Evolutionary conservation across 1,139 yeast species (phyloP), one percentile per base, ranked within the genome.

Genomic region (Spathaspora sp.): DNA sequence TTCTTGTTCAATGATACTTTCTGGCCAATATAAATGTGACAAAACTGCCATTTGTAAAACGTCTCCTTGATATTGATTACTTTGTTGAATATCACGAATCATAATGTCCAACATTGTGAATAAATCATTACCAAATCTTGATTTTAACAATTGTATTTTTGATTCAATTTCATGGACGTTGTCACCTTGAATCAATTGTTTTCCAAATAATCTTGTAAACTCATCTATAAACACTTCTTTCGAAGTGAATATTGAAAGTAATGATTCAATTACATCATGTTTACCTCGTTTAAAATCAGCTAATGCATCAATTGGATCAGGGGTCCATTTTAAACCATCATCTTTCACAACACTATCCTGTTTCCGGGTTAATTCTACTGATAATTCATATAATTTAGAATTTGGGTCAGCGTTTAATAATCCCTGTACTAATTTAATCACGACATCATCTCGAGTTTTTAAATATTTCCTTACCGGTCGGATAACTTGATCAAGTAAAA

Each of bases 221-320:
- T 89, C 96, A 34, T 78, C 73, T 34, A 89, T 77, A 53, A 93
- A 86, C 1, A 80, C 71, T n/a, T 81, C 88, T 55, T 85, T 86
- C 51, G 86, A 81, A 44, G 90, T 96, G 62, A 86, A 88, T 2
- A 91, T 80, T 0, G 93, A 82, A 1, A 87, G 74, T 37, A 89
- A 68, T 0, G 89, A 81, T 53, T 84, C 90, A 18, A 89, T 81
- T 4, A 85, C 77, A 59, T 89, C 96, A 45, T 77, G 74, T 44
- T 75, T 74, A n/a, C 79, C 80, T 52, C 81, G 81, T 46, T 80
- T 77, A 63, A 89, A 89, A 61, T 90, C 97, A 0, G 96, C 88
- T 7, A 95, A 78, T 0, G 96, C 96, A 65, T 88, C 97, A n/a
- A 87, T 77, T 0, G 97, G 97, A 56, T 89, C 97, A 0, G 98